Percentiles rank a stretch among this genome's conserved stretches.
These are phyloP conservation scores for Verticillium dahliae DNA, from an alignment of 2,329 filamentous ascomycete species.

Conservation along the genomic window DNA sequence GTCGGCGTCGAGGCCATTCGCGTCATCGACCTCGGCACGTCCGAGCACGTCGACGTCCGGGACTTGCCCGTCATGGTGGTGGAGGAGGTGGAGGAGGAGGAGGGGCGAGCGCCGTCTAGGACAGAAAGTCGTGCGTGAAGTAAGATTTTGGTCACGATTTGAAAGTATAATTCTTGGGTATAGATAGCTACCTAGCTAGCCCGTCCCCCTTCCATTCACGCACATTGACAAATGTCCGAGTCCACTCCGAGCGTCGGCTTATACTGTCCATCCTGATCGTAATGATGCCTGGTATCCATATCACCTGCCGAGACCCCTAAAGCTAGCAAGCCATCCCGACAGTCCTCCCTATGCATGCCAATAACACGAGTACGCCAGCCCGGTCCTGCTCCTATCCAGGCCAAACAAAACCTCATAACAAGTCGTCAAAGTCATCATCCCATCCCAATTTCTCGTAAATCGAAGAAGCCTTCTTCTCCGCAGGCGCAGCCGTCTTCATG, in stretches of 20 bases:
- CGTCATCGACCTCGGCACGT: conserved; percentile 65
- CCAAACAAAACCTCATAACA: conserved; percentile 22
- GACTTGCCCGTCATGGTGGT: conserved; percentile 67
- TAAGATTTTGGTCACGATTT: not conserved
- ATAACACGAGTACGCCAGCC: not conserved
- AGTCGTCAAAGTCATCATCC: conserved; percentile 49
- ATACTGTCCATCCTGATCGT: too few relatives aligned
- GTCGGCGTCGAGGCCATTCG: conserved; percentile 66
- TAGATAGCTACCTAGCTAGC: not conserved
- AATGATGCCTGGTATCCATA: not conserved
- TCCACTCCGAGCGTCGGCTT: too few relatives aligned
- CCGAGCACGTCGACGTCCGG: conserved; percentile 71
- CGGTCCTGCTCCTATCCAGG: not conserved
- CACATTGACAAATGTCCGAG: not conserved
- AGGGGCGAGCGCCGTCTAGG: conserved; percentile 3
- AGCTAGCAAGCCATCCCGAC: too few relatives aligned
- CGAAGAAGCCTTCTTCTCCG: conserved; percentile 25
- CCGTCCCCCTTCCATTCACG: not conserved
- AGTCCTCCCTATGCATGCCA: not conserved
- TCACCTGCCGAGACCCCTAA: not conserved
- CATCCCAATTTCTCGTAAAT: conserved; percentile 52
- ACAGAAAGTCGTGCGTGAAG: not conserved
- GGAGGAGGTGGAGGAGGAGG: conserved; percentile 7
- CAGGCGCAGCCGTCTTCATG: not conserved
- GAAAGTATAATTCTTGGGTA: not conserved